Evolutionary conservation across 257 asterid species (phyloP).

Genomic region (Capsicum chinense): DNA sequence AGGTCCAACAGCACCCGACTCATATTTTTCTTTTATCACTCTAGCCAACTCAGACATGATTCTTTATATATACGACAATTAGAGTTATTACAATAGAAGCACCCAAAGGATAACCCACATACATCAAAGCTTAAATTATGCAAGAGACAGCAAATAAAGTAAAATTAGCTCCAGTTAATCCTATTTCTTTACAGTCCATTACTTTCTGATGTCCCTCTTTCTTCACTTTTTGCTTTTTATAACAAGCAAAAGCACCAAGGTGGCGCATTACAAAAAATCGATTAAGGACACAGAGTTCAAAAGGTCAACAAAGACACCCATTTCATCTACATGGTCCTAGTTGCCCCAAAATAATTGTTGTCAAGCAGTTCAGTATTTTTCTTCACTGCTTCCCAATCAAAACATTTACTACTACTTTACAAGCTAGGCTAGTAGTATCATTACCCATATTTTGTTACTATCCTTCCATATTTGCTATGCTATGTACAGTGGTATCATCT

Average conservation of each 20-base stretch:
- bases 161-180: background rate
- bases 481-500: background rate
- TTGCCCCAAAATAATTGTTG: background rate
- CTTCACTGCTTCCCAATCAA: background rate
- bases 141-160: conserved; percentile 10
- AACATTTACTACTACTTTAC: conserved; percentile 4
- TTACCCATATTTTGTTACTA: conserved; percentile 1
- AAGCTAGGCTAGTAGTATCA: background rate
- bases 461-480: background rate
- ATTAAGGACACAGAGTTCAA: background rate
- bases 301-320: background rate
- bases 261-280: background rate
- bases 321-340: conserved; percentile 6
- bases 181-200: background rate
- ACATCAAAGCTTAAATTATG: background rate
- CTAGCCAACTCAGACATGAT: conserved; percentile 12
- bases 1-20: background rate
- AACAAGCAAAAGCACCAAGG: background rate
- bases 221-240: background rate
- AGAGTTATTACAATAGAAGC: background rate
- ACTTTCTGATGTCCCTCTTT: background rate
- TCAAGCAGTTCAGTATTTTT: background rate
- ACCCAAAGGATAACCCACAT: conserved; percentile 2
- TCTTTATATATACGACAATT: background rate
- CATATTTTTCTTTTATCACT: no score